Evolutionary conservation across 768 basidiomycete genomes (phyloP).

Genomic region (Rhizopogon vinicolor): DNA sequence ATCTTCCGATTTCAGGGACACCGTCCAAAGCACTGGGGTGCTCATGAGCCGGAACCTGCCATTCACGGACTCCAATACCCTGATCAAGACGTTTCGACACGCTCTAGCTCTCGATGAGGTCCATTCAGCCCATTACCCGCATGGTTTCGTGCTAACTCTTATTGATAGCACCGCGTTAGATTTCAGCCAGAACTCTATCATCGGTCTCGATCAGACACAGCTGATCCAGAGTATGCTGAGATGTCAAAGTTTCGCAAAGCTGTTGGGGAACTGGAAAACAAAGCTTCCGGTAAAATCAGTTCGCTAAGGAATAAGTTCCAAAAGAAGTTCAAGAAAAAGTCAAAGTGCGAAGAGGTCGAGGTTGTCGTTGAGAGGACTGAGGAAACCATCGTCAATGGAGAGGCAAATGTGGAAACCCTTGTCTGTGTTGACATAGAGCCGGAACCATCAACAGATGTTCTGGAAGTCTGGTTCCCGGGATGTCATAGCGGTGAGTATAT

Average conservation of each 20-base stretch:
- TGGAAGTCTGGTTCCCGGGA: conserved; percentile 81
- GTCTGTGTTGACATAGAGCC: background rate
- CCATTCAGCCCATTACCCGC: conserved; percentile 1
- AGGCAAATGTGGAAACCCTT: background rate
- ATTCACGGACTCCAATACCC: conserved; percentile 57
- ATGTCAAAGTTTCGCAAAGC: background rate
- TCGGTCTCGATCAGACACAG: conserved; percentile 20
- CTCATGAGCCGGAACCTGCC: conserved; percentile 58
- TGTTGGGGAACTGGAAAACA: background rate
- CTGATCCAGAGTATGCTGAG: conserved; percentile 25
- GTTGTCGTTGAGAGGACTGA: background rate
- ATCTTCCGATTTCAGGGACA: conserved; percentile 50
- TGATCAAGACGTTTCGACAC: conserved; percentile 71
- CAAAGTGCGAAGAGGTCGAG: background rate
- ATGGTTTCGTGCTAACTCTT: conserved; percentile 6
- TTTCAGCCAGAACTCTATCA: conserved; percentile 65
- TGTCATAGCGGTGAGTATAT: conserved; percentile 56
- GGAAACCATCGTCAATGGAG: background rate
- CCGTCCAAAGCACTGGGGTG: conserved; percentile 71
- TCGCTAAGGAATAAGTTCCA: background rate
- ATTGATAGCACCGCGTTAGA: conserved; percentile 53
- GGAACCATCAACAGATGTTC: conserved; percentile 39
- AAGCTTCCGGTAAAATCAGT: background rate
- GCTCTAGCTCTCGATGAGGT: conserved; percentile 79
- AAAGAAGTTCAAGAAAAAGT: background rate